These are phyloP conservation scores for Monosiga brevicollis DNA, from an alignment of 78 protist genomes.

Conservation along the genomic window DNA sequence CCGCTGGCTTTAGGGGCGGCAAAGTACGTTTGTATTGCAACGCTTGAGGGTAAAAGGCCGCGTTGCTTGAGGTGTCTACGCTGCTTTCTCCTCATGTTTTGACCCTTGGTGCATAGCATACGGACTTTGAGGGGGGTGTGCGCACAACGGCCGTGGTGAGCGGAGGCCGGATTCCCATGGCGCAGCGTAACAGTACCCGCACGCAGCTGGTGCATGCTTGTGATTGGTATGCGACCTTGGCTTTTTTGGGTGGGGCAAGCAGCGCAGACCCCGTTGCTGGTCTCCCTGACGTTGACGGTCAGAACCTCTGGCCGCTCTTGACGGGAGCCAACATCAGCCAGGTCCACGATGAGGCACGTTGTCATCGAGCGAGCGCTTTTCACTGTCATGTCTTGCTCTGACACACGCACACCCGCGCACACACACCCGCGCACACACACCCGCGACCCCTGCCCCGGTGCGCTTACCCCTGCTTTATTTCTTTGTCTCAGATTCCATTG, in stretches of 20 bases:
- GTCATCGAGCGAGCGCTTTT: no score
- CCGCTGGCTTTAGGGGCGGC: no score
- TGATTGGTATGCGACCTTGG: not conserved
- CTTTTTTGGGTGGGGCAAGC: not conserved
- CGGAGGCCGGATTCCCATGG: not conserved
- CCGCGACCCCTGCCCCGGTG: no score
- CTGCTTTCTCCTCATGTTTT: no score
- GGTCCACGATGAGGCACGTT: no score
- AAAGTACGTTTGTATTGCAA: no score
- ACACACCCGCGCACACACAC: no score
- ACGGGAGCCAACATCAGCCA: no score
- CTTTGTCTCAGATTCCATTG: not conserved
- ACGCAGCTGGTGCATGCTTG: not conserved
- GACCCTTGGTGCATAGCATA: constrained; percentile 10
- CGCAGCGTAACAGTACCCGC: not conserved
- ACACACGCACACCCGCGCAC: no score
- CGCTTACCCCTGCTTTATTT: not conserved
- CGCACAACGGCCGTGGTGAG: not conserved
- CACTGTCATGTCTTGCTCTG: no score
- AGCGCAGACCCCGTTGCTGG: not conserved
- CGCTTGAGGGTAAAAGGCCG: no score
- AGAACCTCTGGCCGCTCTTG: not conserved
- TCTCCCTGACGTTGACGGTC: not conserved
- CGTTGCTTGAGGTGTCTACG: no score
- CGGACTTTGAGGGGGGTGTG: constrained; percentile 13